Evolutionary conservation across 73 alveolate species (phyloP).

Genomic region (Paramecium biaurelia): DNA sequence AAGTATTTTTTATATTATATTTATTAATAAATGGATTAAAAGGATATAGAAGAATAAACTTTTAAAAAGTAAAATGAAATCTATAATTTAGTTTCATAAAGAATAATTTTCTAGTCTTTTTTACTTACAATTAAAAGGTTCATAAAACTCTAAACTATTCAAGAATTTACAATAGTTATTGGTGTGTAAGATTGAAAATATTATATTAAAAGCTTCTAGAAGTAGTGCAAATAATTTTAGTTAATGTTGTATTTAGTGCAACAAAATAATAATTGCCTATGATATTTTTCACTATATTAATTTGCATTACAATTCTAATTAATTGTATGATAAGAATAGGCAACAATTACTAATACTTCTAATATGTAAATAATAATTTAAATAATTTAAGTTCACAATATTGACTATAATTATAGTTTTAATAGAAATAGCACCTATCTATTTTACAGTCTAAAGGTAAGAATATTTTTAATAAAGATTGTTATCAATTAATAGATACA

Average conservation of each 20-base stretch:
- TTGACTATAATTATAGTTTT: not conserved
- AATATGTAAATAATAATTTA: not conserved
- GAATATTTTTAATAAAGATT: not conserved
- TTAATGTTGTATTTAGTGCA: not conserved
- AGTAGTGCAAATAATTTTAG: not conserved
- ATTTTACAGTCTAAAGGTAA: not conserved
- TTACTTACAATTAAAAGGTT: not conserved
- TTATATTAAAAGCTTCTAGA: not conserved
- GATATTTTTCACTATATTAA: not conserved
- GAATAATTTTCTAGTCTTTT: not conserved
- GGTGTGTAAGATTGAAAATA: not conserved
- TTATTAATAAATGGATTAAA: not conserved
- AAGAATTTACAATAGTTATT: not conserved
- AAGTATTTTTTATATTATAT: not conserved
- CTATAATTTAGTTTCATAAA: not conserved
- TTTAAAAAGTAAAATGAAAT: not conserved
- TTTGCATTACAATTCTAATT: not conserved
- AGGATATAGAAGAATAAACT: not conserved
- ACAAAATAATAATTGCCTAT: not conserved
- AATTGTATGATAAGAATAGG: conserved; percentile 12
- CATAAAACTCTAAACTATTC: not conserved
- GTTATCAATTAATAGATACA: not conserved
- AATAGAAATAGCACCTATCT: not conserved
- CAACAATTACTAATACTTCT: not conserved
- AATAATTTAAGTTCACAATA: not conserved